Percentiles rank a stretch among this genome's conserved stretches.
These are phyloP conservation scores for Myriosclerotinia curreyana DNA, from an alignment of 2,329 filamentous ascomycete species.

Conservation along the genomic window DNA sequence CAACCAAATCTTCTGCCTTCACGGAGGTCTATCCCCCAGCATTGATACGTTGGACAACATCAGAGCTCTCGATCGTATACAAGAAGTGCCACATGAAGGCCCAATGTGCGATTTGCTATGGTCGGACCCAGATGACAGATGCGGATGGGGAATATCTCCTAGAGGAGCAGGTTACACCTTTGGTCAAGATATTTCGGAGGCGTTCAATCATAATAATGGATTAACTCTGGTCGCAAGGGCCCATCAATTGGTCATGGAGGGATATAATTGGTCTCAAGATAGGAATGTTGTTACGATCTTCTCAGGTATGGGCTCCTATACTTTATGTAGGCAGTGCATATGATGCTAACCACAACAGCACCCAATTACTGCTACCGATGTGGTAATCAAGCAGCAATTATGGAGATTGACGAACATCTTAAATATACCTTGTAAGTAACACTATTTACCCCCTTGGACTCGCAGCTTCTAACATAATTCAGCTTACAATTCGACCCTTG, in stretches of 20 bases:
- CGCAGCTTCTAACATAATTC: constrained; percentile 36
- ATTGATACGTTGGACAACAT: constrained; percentile 97
- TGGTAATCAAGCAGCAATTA: constrained; percentile 99
- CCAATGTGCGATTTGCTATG: constrained; percentile 98
- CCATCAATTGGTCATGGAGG: constrained; percentile 98
- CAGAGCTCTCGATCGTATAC: constrained; percentile 88
- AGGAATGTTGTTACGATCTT: constrained; percentile 98
- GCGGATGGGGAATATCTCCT: constrained; percentile 93
- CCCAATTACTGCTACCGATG: constrained; percentile 98
- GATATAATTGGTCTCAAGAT: constrained; percentile 99
- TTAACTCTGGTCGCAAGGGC: constrained; percentile 92
- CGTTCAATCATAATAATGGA: constrained; percentile 99
- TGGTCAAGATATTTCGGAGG: constrained; percentile 95
- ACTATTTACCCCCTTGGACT: not conserved
- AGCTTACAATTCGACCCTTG: constrained; percentile 99
- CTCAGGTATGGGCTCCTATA: constrained; percentile 60
- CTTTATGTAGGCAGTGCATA: not conserved
- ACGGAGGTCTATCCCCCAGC: constrained; percentile 93
- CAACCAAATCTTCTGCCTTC: constrained; percentile 98
- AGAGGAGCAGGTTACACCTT: constrained; percentile 94
- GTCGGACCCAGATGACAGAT: constrained; percentile 96
- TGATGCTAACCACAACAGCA: constrained; percentile 48
- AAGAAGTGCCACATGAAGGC: constrained; percentile 97
- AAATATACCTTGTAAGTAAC: constrained; percentile 97
- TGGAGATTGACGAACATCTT: constrained; percentile 99